Percentiles rank a stretch among this genome's conserved stretches.
These are phyloP conservation scores for Daldinia caldariorum DNA, from an alignment of 495 filamentous ascomycete genomes.

Conservation along the genomic window DNA sequence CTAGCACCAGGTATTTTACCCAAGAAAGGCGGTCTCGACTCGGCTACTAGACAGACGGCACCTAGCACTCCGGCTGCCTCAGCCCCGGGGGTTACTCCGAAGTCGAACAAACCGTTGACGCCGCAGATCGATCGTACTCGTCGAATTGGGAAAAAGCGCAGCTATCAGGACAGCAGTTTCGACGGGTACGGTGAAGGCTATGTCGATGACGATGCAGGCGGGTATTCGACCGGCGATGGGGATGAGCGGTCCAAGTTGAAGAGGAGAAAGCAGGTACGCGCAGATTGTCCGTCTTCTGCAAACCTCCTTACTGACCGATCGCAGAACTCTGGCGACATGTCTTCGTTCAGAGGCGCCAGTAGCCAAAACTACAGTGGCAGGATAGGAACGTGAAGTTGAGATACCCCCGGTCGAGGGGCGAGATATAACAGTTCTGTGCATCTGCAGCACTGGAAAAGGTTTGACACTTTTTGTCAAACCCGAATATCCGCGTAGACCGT, in stretches of 20 bases:
- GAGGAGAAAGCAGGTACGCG: constrained; percentile 66
- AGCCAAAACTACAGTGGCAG: constrained; percentile 28
- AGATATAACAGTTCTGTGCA: constrained; percentile 23
- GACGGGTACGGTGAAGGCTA: constrained; percentile 67
- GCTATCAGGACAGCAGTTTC: constrained; percentile 64
- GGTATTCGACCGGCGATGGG: constrained; percentile 64
- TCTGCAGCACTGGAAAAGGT: constrained; percentile 16
- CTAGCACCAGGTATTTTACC: constrained; percentile 45
- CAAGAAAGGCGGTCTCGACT: constrained; percentile 50
- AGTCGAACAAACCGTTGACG: constrained; percentile 53
- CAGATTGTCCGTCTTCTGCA: constrained; percentile 40
- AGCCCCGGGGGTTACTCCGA: constrained; percentile 36
- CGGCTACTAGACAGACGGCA: constrained; percentile 56
- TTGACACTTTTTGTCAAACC: not conserved
- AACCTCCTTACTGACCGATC: constrained; percentile 46
- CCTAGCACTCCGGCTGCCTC: constrained; percentile 45
- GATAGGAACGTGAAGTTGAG: constrained; percentile 34
- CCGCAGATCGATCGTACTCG: constrained; percentile 45
- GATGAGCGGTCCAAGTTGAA: constrained; percentile 60
- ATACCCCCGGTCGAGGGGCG: constrained; percentile 42
- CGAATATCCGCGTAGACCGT: constrained; percentile 6
- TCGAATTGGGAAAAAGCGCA: constrained; percentile 57
- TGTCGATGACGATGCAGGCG: constrained; percentile 60
- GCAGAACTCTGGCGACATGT: constrained; percentile 40
- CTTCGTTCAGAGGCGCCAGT: constrained; percentile 24